Conservation (phyloP, 2,329 filamentous ascomycete genomes). For the Diaporthe nobilis region DNA sequence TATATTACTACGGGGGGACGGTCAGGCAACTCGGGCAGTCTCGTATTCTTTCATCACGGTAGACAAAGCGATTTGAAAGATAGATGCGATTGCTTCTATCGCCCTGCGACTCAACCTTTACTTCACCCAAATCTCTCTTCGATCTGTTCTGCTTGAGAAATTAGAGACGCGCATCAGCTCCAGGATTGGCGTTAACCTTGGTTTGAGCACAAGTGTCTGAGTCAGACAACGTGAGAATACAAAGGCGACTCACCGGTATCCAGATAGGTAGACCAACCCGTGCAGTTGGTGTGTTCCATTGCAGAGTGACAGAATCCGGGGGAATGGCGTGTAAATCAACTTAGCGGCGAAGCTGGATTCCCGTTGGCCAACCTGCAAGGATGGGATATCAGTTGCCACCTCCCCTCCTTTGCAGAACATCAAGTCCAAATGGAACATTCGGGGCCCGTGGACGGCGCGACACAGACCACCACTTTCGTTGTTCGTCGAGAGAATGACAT, state of each 20-base stretch:
- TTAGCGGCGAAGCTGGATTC: not conserved
- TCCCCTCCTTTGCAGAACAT: not conserved
- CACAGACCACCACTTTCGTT: not conserved
- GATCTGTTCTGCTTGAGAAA: too few relatives aligned
- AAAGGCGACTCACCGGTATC: not conserved
- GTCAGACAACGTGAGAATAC: not conserved
- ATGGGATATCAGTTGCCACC: not conserved
- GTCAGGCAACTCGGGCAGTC: not conserved
- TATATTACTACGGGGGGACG: not conserved
- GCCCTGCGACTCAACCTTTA: not conserved
- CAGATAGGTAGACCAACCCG: not conserved
- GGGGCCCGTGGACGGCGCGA: conserved; percentile 7
- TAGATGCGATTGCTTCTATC: not conserved
- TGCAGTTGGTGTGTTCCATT: not conserved
- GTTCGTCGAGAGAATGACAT: not conserved
- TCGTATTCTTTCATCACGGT: not conserved
- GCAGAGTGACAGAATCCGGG: conserved; percentile 23
- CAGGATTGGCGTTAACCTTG: not conserved
- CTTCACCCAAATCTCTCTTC: not conserved
- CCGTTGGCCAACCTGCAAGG: not conserved
- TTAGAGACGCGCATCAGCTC: too few relatives aligned
- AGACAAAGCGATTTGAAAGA: not conserved
- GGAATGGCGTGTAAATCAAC: not conserved
- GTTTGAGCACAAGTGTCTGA: not conserved
- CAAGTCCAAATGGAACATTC: not conserved